phyloP scores from a whole-genome alignment of 2,329 filamentous ascomycete genomes.

The Hypoxylon sp. region DNA sequence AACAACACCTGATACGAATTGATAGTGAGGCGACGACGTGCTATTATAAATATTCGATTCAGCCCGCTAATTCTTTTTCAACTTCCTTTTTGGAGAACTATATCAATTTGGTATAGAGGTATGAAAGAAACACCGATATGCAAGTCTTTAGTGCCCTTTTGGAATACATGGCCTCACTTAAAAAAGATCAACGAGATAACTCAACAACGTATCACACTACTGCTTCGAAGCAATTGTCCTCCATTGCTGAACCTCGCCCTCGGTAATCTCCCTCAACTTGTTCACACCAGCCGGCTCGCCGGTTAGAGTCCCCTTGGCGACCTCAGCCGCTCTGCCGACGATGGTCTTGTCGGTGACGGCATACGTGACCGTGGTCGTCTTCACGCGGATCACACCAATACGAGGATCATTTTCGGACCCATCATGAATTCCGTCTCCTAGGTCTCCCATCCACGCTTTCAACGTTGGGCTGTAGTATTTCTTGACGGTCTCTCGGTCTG shows the following conservation, averaged over 20 bases:
- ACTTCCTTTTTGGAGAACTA: background rate
- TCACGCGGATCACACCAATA: slow-evolving; percentile 80
- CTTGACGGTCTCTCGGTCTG: slow-evolving; percentile 72
- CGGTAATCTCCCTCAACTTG: slow-evolving; percentile 75
- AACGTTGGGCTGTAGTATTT: slow-evolving; percentile 78
- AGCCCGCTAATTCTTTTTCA: slow-evolving; percentile 7
- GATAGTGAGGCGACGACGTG: background rate
- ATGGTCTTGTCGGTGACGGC: slow-evolving; percentile 69
- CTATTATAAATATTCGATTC: slow-evolving; percentile 3
- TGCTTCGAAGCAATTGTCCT: slow-evolving; percentile 29
- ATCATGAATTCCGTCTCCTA: slow-evolving; percentile 83
- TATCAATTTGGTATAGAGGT: background rate
- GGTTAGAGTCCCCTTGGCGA: slow-evolving; percentile 77
- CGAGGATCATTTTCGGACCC: slow-evolving; percentile 83
- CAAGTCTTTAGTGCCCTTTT: too few relatives aligned
- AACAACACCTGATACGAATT: too few relatives aligned
- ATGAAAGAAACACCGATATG: too few relatives aligned
- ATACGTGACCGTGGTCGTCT: slow-evolving; percentile 76
- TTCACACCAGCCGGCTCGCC: slow-evolving; percentile 77
- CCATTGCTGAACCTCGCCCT: slow-evolving; percentile 72
- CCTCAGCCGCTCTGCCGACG: slow-evolving; percentile 70
- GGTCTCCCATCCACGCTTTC: slow-evolving; percentile 86
- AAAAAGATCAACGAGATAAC: too few relatives aligned
- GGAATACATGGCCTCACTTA: too few relatives aligned
- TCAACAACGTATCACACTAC: too few relatives aligned